Conservation (phyloP, 2,329 filamentous ascomycete genomes). For the Penicillium aurantiogriseum region DNA sequence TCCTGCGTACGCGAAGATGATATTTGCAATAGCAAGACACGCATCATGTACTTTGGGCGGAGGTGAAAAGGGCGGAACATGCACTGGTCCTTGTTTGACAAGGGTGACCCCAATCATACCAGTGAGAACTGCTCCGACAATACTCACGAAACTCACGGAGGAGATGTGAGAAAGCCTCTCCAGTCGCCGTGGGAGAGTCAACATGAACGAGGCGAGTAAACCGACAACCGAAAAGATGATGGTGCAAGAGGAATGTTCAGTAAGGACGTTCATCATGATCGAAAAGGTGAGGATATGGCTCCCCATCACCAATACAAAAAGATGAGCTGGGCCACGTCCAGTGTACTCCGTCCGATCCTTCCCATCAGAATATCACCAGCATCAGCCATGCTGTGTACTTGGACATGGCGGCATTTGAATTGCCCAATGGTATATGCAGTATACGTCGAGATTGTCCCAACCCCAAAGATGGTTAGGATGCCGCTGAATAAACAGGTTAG, state of each 20-base stretch:
- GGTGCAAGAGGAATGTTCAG: constrained; percentile 58
- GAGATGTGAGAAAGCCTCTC: constrained; percentile 60
- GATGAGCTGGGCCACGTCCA: constrained; percentile 59
- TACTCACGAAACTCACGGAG: constrained; percentile 59
- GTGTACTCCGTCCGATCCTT: constrained; percentile 56
- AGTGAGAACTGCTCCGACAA: constrained; percentile 60
- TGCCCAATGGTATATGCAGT: constrained; percentile 58
- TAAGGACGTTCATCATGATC: constrained; percentile 64
- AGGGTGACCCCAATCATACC: constrained; percentile 61
- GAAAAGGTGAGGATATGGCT: constrained; percentile 67
- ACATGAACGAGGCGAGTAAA: constrained; percentile 54
- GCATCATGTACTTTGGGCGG: constrained; percentile 50
- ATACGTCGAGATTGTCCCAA: constrained; percentile 55
- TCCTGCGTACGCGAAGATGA: constrained; percentile 66
- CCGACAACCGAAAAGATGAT: constrained; percentile 59
- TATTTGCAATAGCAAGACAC: constrained; percentile 62
- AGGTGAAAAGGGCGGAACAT: constrained; percentile 29
- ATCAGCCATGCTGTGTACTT: constrained; percentile 65
- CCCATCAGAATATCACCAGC: constrained; percentile 62
- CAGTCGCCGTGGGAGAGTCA: constrained; percentile 60
- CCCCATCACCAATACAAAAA: constrained; percentile 66
- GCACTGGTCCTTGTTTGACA: constrained; percentile 40
- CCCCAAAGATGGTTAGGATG: constrained; percentile 49
- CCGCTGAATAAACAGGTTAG: constrained; percentile 33
- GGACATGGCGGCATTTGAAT: constrained; percentile 54